Evolutionary conservation across 495 filamentous ascomycete species (phyloP).

Genomic region (Aspergillus steynii): DNA sequence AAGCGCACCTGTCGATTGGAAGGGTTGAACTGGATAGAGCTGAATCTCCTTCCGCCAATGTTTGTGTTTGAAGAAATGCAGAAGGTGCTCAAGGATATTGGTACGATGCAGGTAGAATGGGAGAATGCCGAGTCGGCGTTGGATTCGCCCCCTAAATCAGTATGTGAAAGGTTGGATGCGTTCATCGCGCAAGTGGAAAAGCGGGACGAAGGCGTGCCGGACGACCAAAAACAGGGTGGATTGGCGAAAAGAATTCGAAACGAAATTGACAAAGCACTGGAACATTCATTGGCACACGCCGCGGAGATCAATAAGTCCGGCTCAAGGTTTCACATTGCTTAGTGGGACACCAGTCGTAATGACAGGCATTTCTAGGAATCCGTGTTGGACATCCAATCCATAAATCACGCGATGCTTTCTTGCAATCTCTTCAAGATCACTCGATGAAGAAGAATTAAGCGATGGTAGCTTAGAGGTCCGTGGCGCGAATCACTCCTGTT

Average conservation of each 20-base stretch:
- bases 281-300: neutral
- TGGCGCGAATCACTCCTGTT: neutral
- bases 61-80: constrained; percentile 27
- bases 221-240: neutral
- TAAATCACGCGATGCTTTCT: neutral
- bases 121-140: neutral
- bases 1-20: constrained; percentile 18
- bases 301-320: neutral
- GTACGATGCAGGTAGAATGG: neutral
- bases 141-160: neutral
- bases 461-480: neutral
- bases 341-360: neutral
- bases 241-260: neutral
- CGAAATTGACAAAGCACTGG: neutral
- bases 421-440: neutral
- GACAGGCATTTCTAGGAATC: neutral
- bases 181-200: neutral
- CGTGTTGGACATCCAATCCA: neutral
- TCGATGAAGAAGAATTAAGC: neutral
- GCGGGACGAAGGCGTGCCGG: neutral
- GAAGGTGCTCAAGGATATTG: neutral
- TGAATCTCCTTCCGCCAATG: constrained; percentile 24
- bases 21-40: constrained; percentile 25
- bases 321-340: neutral
- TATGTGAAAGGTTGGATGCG: neutral